Percentiles rank a stretch among this genome's conserved stretches.
These are phyloP conservation scores for Davidsoniella eucalypti DNA, from an alignment of 2,329 filamentous ascomycete genomes.

Conservation along the genomic window DNA sequence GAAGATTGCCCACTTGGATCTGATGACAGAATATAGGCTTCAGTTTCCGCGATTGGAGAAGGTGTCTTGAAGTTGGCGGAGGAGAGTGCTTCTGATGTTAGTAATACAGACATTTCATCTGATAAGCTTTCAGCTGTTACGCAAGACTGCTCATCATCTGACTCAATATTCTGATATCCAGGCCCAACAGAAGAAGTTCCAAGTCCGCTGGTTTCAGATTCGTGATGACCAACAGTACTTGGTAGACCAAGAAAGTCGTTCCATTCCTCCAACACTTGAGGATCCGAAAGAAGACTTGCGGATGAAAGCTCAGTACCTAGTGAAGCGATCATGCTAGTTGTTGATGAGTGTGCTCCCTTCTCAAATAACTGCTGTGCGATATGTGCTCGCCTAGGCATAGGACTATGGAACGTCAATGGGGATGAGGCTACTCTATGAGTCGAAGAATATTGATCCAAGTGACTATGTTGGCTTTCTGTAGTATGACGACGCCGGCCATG, in stretches of 20 bases:
- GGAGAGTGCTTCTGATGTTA: not conserved
- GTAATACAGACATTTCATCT: not conserved
- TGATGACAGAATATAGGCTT: not conserved
- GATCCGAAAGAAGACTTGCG: constrained; percentile 4
- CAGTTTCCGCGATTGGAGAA: not conserved
- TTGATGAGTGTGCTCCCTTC: not conserved
- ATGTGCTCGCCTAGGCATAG: constrained; percentile 3
- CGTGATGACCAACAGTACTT: not conserved
- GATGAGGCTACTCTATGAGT: constrained; percentile 5
- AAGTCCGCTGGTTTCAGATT: not conserved
- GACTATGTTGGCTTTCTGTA: not conserved
- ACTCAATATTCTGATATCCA: not conserved
- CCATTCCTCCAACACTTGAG: constrained; percentile 6
- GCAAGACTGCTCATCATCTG: not conserved
- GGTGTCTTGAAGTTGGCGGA: not conserved
- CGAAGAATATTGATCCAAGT: not conserved
- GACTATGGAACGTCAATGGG: constrained; percentile 5
- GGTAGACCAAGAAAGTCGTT: constrained; percentile 4
- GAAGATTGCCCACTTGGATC: not conserved
- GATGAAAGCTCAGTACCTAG: not conserved
- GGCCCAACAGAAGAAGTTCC: not conserved
- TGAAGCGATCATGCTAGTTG: not conserved
- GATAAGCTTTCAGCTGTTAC: not conserved
- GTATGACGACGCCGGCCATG: not conserved
- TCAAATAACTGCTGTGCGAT: not conserved